These are phyloP conservation scores for Neodidymelliopsis sp. DNA, from an alignment of 2,329 filamentous ascomycete species.

Conservation along the genomic window DNA sequence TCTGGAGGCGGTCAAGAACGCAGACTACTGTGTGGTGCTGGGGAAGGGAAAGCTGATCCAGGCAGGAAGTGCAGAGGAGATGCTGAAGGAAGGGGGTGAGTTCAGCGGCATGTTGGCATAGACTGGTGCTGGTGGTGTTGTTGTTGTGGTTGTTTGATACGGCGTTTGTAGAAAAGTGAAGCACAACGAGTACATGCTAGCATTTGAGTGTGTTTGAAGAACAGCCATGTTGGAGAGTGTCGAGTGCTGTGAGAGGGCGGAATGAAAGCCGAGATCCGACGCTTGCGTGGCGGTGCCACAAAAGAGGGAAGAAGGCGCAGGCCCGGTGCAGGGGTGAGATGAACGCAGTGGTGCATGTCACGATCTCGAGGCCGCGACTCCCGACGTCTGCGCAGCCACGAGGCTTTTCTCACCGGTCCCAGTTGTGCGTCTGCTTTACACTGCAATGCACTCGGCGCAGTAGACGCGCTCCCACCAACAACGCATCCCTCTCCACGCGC, in stretches of 20 bases:
- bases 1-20: slow-evolving; percentile 66
- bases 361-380: slow-evolving; percentile 26
- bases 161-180: slow-evolving; percentile 4
- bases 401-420: slow-evolving; percentile 11
- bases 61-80: slow-evolving; percentile 43
- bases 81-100: slow-evolving; percentile 45
- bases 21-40: slow-evolving; percentile 63
- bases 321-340: slow-evolving; percentile 17
- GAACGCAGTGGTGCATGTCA: slow-evolving; percentile 29
- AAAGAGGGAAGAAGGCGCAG: slow-evolving; percentile 17
- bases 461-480: neutral
- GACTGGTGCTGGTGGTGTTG: neutral
- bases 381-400: slow-evolving; percentile 23
- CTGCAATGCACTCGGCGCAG: slow-evolving; percentile 23
- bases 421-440: neutral
- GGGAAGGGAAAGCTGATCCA: slow-evolving; percentile 59
- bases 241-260: neutral
- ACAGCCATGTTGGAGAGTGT: neutral
- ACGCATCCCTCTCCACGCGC: neutral
- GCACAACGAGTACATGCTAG: too few relatives aligned
- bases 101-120: slow-evolving; percentile 45
- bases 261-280: slow-evolving; percentile 1
- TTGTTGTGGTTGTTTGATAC: too few relatives aligned
- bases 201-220: neutral
- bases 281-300: slow-evolving; percentile 22